phyloP scores from a whole-genome alignment of 2,329 filamentous ascomycete species.

The Microsporum audouinii region DNA sequence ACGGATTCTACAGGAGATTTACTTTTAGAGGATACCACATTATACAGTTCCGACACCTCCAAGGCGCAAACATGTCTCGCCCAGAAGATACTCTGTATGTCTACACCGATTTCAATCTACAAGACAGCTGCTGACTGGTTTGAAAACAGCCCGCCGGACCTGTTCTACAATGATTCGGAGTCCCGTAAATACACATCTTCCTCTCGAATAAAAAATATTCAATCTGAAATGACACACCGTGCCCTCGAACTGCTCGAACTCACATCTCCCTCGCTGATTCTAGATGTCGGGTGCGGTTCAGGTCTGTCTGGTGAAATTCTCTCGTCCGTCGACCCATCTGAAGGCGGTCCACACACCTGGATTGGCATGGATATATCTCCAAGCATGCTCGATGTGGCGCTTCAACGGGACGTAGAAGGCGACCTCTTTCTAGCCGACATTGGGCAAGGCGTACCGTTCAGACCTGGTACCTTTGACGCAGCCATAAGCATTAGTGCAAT shows the following conservation, averaged over 20 bases:
- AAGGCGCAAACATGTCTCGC: conserved; percentile 64
- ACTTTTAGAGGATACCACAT: neutral
- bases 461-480: conserved; percentile 83
- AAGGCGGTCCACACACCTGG: conserved; percentile 84
- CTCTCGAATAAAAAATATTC: conserved; percentile 89
- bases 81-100: conserved; percentile 85
- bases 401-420: conserved; percentile 84
- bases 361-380: conserved; percentile 93
- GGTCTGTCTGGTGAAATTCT: conserved; percentile 92
- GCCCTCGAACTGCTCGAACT: conserved; percentile 87
- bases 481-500: conserved; percentile 90
- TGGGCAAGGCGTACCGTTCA: conserved; percentile 88
- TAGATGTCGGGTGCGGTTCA: conserved; percentile 93
- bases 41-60: too few species aligned
- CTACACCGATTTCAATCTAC: conserved; percentile 1
- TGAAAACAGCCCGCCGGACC: conserved; percentile 65
- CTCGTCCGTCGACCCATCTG: conserved; percentile 54
- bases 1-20: neutral
- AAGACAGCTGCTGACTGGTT: neutral
- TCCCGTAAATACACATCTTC: conserved; percentile 96
- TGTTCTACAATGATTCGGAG: conserved; percentile 94
- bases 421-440: conserved; percentile 92
- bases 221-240: conserved; percentile 85
- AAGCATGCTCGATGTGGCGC: conserved; percentile 91
- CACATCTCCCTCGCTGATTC: conserved; percentile 66